Conservation (phyloP, 1,139 yeast species). For the Yamadazyma atlantica region DNA sequence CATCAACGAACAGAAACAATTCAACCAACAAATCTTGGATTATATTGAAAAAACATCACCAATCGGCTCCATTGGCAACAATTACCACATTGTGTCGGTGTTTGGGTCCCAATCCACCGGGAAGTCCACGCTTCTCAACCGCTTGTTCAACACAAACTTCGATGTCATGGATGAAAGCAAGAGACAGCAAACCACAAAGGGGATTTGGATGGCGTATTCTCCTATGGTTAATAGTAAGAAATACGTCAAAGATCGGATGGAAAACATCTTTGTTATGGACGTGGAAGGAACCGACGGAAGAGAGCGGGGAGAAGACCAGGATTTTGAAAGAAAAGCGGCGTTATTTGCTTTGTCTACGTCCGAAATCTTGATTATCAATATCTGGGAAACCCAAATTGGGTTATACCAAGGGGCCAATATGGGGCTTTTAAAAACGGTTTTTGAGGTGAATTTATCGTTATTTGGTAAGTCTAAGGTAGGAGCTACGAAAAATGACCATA, state of each 20-base stretch:
- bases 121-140: conserved; percentile 85
- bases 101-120: conserved; percentile 98
- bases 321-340: conserved; percentile 95
- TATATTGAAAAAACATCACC: conserved; percentile 39
- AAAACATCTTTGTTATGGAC: conserved; percentile 78
- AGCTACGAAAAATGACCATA: conserved; percentile 45
- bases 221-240: conserved; percentile 30
- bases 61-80: conserved; percentile 49
- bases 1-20: conserved; percentile 72
- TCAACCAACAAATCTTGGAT: conserved; percentile 43
- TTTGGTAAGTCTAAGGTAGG: conserved; percentile 51
- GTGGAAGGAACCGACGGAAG: conserved; percentile 99
- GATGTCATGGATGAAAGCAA: conserved; percentile 90
- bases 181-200: conserved; percentile 87
- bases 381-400: conserved; percentile 98
- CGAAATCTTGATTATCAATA: conserved; percentile 84
- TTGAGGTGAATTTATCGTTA: conserved; percentile 87
- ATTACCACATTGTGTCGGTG: conserved; percentile 89
- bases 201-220: conserved; percentile 87
- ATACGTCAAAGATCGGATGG: conserved; percentile 20
- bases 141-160: conserved; percentile 79
- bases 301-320: conserved; percentile 98
- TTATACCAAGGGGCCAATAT: conserved; percentile 96
- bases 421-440: conserved; percentile 93
- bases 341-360: conserved; percentile 90